Base-by-base conservation (phyloP, 257 asterid genomes). In the Solanum corneliomulleri region DNA sequence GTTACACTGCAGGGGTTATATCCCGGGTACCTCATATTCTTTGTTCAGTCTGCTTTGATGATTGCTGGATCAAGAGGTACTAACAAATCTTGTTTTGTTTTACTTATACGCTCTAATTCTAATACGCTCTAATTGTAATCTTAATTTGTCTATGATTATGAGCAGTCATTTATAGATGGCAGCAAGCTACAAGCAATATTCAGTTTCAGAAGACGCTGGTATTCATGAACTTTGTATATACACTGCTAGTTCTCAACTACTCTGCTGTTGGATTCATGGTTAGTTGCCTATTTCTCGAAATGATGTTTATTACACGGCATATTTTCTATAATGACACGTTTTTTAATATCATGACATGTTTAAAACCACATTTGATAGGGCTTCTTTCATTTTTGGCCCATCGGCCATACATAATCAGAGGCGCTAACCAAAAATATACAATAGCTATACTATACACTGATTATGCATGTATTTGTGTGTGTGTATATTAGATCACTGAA, bases 41-140 rank as follows among this genome's bases (percentile, higher is more conserved):
- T 96, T 72, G 95, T 93, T 56, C 99, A 94, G 71, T 93, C 98
- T 25, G 98, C 98, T 88, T 71, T 89, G 72, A 90, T 96, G 94
- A 96, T 96, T 90, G 96, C 97, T 88, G 99, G 99, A 86, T 96
- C 98, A 85, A 95, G 94, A 94, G 99, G 98, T 95, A 91, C 86
- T 21, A 18, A 18, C 64, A 52, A 56, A 56, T 56, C 64, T 56
- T 56, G 64, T 56, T 49, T 52, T 52, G 60, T 52, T 52, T 52
- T 52, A 16, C 60, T 52, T 16, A 52, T 52, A 52, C 0, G 21
- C 62, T 52, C 23, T 62, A 33, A 4, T 82, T 80, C 90, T n/a
- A 89, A 52, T 52, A 52, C 2, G n/a, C n/a, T 52, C 4, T 62
- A 71, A 33, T 82, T 83, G 89, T 25, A 89, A 52, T 87, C 87